phyloP scores from a whole-genome alignment of 2,329 filamentous ascomycete species.

The Colletotrichum orchidophilum region DNA sequence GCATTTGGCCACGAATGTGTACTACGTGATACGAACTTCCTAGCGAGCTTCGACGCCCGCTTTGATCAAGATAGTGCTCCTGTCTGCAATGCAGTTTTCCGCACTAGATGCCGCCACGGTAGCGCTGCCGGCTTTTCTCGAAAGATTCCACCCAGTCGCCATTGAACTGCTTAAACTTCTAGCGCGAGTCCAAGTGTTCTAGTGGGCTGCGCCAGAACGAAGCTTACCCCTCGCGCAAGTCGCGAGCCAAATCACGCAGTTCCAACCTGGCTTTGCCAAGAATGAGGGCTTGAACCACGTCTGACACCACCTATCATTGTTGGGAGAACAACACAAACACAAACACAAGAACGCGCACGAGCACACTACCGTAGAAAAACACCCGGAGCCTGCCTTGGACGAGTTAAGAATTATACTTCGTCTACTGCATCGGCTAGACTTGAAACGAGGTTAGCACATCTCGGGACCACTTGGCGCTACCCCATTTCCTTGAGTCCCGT shows the following conservation, averaged over 20 bases:
- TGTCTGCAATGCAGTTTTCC: neutral
- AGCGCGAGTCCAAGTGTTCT: constrained; percentile 17
- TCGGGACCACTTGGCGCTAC: constrained; percentile 24
- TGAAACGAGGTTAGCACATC: constrained; percentile 17
- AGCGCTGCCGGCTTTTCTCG: neutral
- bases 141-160: neutral
- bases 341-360: neutral
- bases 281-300: constrained; percentile 9
- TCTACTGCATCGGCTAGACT: constrained; percentile 5
- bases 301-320: neutral
- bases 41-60: neutral
- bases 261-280: constrained; percentile 9
- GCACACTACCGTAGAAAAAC: neutral
- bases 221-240: constrained; percentile 21
- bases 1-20: neutral
- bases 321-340: neutral
- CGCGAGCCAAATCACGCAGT: constrained; percentile 2
- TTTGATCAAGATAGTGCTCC: neutral
- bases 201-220: constrained; percentile 15
- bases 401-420: neutral
- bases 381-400: neutral
- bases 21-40: neutral
- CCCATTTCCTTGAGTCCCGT: constrained; percentile 19
- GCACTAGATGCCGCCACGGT: neutral
- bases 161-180: neutral